Evolutionary conservation across 1,284 basidiomycete genomes (phyloP).

Genomic region (Cronartium ribicola): DNA sequence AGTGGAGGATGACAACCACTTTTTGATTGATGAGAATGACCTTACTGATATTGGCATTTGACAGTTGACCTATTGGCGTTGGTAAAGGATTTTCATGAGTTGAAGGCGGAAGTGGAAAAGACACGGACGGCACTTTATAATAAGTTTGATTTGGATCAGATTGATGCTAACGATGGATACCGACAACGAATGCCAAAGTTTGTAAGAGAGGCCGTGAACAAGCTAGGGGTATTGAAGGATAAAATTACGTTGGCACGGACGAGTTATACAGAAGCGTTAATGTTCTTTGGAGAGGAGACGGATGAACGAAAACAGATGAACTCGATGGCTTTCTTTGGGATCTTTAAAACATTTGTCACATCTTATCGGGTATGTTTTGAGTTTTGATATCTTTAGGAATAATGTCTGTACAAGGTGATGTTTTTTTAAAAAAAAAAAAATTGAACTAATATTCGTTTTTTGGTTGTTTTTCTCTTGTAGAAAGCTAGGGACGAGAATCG

Average conservation of each 20-base stretch:
- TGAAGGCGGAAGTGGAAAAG: slow-evolving; percentile 71
- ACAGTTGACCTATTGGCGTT: slow-evolving; percentile 64
- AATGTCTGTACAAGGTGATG: slow-evolving; percentile 14
- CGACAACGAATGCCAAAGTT: slow-evolving; percentile 86
- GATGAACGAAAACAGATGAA: slow-evolving; percentile 65
- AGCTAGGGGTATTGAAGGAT: slow-evolving; percentile 75
- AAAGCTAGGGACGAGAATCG: slow-evolving; percentile 79
- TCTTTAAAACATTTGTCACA: slow-evolving; percentile 89
- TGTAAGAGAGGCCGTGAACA: slow-evolving; percentile 65
- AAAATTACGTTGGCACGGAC: slow-evolving; percentile 76
- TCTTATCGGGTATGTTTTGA: slow-evolving; percentile 68
- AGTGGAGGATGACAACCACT: slow-evolving; percentile 45
- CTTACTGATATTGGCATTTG: neutral
- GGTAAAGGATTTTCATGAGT: slow-evolving; percentile 64
- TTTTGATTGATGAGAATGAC: too few relatives aligned
- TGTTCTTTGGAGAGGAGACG: slow-evolving; percentile 79
- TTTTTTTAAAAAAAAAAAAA: slow-evolving; percentile 22
- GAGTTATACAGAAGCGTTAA: slow-evolving; percentile 73
- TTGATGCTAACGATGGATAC: slow-evolving; percentile 65
- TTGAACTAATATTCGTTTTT: slow-evolving; percentile 24
- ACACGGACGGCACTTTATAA: slow-evolving; percentile 73
- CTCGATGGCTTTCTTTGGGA: slow-evolving; percentile 82
- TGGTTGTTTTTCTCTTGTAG: slow-evolving; percentile 53
- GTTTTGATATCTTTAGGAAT: neutral
- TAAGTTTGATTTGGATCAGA: slow-evolving; percentile 62